Evolutionary conservation across 2,329 filamentous ascomycete species (phyloP).

Genomic region (Cladosporium halotolerans): DNA sequence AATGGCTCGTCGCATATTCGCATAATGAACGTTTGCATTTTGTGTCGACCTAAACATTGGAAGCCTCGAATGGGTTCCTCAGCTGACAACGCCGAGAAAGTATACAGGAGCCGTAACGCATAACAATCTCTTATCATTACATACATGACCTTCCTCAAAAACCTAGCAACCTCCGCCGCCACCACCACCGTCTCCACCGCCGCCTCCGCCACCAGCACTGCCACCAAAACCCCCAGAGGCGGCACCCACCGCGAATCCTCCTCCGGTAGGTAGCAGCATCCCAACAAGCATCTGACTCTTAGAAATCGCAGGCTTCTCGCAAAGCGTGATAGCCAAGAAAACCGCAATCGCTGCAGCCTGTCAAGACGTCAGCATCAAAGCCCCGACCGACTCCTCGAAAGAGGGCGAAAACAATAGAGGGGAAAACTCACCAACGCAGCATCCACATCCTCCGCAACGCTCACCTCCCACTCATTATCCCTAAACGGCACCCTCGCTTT

Average conservation of each 20-base stretch:
- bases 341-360: slow-evolving; percentile 1
- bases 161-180: background rate
- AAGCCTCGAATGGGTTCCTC: too few species aligned
- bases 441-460: slow-evolving; percentile 1
- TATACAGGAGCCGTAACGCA: too few species aligned
- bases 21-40: too few species aligned
- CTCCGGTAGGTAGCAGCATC: background rate
- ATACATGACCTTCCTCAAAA: too few species aligned
- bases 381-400: background rate
- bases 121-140: too few species aligned
- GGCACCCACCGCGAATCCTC: background rate
- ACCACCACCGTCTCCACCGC: background rate
- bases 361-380: background rate
- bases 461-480: slow-evolving; percentile 4
- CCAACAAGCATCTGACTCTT: slow-evolving; percentile 1
- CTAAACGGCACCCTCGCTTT: slow-evolving; percentile 4
- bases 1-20: too few species aligned
- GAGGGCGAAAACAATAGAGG: background rate
- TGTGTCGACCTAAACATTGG: too few species aligned
- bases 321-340: background rate
- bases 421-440: background rate
- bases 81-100: too few species aligned
- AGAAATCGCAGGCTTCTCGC: slow-evolving; percentile 4
- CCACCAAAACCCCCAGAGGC: background rate
- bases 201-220: background rate